A percentile compares a stretch with the other conserved stretches of the same genome.
Conservation (phyloP, 169 alveolate genomes). For the Cryptosporidium xiaoi region DNA sequence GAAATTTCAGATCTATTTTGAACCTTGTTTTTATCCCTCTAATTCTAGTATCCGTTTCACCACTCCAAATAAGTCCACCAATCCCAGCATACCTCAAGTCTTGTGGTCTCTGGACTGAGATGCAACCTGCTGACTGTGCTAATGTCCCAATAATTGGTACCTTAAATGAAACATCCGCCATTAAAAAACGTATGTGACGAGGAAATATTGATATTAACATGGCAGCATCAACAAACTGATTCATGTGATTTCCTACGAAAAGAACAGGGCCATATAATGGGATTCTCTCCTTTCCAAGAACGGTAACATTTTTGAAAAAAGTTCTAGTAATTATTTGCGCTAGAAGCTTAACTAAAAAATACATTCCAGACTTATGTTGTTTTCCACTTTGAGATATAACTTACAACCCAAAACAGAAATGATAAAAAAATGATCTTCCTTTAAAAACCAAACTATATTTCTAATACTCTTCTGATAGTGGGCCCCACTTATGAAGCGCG, state of each 20-base stretch:
- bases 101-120: constrained; percentile 89
- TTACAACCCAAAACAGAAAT: not conserved
- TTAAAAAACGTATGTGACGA: constrained; percentile 87
- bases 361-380: constrained; percentile 7
- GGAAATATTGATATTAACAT: constrained; percentile 88
- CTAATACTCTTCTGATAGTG: not conserved
- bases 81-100: constrained; percentile 87
- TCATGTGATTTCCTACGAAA: constrained; percentile 92
- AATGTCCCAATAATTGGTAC: constrained; percentile 86
- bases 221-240: constrained; percentile 89
- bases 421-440: not conserved
- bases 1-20: constrained; percentile 85
- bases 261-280: constrained; percentile 84
- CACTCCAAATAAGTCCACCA: constrained; percentile 84
- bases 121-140: constrained; percentile 89
- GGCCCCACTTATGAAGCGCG: constrained; percentile 70
- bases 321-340: constrained; percentile 74
- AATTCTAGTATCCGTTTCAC: constrained; percentile 75
- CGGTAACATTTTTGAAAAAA: constrained; percentile 85
- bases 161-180: constrained; percentile 85
- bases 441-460: not conserved
- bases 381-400: not conserved
- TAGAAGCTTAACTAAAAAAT: constrained; percentile 60
- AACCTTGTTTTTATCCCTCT: constrained; percentile 87
- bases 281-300: constrained; percentile 88